Evolutionary conservation across 2,329 filamentous ascomycete species (phyloP).

Genomic region (Ceratocystis papillata): DNA sequence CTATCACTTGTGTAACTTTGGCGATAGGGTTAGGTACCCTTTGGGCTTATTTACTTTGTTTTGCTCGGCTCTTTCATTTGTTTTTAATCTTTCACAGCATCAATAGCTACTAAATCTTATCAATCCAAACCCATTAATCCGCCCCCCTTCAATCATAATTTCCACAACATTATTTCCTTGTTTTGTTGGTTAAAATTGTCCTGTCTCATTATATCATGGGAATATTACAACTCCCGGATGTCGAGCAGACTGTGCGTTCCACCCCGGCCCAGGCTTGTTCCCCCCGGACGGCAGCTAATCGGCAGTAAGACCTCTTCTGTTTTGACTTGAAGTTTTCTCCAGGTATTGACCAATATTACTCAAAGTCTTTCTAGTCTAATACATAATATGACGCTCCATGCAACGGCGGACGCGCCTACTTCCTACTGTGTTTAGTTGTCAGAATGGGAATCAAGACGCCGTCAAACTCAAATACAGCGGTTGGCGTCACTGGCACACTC

Average conservation of each 20-base stretch:
- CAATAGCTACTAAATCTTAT: neutral
- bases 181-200: neutral
- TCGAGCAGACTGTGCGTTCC: neutral
- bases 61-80: no score
- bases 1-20: no score
- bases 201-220: neutral
- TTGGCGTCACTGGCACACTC: neutral
- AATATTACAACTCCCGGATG: neutral
- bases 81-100: no score
- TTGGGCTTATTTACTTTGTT: no score
- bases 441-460: conserved; percentile 1
- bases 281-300: neutral
- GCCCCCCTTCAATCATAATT: neutral
- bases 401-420: neutral
- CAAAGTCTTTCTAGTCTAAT: neutral
- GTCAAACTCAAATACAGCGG: neutral
- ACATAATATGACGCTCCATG: neutral
- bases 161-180: conserved; percentile 3
- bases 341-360: neutral
- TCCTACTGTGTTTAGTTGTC: conserved; percentile 6
- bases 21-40: no score
- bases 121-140: neutral
- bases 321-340: neutral
- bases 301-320: neutral
- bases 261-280: neutral